A percentile compares a stretch with the other conserved stretches of the same genome.
Evolutionary conservation across 2,329 filamentous ascomycete species (phyloP).

Genomic region (Sphaerulina vaccinii): DNA sequence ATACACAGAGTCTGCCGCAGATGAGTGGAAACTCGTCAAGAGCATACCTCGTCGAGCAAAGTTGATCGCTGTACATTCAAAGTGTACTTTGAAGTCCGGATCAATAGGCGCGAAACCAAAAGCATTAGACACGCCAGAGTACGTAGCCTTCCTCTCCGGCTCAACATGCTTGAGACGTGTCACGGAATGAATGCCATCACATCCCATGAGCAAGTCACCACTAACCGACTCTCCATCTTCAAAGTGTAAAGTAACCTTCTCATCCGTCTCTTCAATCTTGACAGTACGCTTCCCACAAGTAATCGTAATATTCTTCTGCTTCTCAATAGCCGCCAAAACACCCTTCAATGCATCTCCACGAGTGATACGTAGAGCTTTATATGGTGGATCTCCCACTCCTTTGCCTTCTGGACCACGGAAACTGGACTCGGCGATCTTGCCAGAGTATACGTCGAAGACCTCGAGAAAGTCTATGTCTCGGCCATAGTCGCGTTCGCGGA

Average conservation of each 20-base stretch:
- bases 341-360: constrained; percentile 46
- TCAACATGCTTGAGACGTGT: constrained; percentile 47
- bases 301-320: constrained; percentile 43
- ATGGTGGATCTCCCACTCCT: constrained; percentile 46
- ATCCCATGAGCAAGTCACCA: constrained; percentile 40
- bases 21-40: constrained; percentile 44
- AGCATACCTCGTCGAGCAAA: constrained; percentile 47
- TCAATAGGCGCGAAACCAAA: constrained; percentile 46
- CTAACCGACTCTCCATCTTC: constrained; percentile 37
- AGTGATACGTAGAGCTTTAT: constrained; percentile 46
- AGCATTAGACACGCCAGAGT: constrained; percentile 48
- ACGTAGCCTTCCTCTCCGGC: constrained; percentile 43
- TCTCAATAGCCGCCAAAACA: constrained; percentile 42
- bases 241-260: constrained; percentile 39
- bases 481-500: constrained; percentile 42
- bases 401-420: constrained; percentile 45
- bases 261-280: constrained; percentile 40
- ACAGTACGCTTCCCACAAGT: constrained; percentile 45
- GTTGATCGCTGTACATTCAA: constrained; percentile 47
- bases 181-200: constrained; percentile 42
- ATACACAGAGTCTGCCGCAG: constrained; percentile 41
- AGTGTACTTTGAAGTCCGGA: constrained; percentile 40
- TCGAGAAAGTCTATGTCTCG: constrained; percentile 45
- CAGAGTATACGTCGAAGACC: constrained; percentile 47
- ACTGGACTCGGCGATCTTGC: constrained; percentile 44